Conservation (phyloP, 2,329 filamentous ascomycete genomes). For the Pseudogymnoascus sp. region DNA sequence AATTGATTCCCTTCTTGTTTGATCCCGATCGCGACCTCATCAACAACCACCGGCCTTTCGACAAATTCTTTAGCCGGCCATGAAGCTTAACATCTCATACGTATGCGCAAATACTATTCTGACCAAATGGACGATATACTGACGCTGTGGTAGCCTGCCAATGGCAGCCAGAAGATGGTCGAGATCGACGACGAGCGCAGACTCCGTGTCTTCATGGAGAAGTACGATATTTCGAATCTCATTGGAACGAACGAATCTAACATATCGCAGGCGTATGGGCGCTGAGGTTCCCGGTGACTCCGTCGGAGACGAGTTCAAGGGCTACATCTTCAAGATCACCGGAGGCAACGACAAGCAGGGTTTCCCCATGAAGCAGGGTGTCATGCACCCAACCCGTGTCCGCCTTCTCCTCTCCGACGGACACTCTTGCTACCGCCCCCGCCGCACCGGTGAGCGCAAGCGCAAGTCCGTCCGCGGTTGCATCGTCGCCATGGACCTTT, state of each 20-base stretch:
- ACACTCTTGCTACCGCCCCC: slow-evolving; percentile 98
- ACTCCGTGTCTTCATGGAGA: slow-evolving; percentile 97
- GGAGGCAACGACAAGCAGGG: slow-evolving; percentile 99
- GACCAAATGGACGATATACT: slow-evolving; percentile 58
- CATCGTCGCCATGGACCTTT: slow-evolving; percentile 93
- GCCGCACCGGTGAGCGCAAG: slow-evolving; percentile 97
- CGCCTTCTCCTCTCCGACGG: slow-evolving; percentile 89
- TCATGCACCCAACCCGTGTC: slow-evolving; percentile 98
- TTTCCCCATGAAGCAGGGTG: slow-evolving; percentile 99
- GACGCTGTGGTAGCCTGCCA: slow-evolving; percentile 59
- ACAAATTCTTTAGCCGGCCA: slow-evolving; percentile 27
- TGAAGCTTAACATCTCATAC: slow-evolving; percentile 65
- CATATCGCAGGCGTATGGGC: slow-evolving; percentile 55
- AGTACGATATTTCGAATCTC: slow-evolving; percentile 59
- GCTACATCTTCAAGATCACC: slow-evolving; percentile 99
- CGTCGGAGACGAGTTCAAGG: slow-evolving; percentile 99
- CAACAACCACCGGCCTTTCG: slow-evolving; percentile 10
- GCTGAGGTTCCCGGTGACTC: slow-evolving; percentile 87
- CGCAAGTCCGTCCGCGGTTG: slow-evolving; percentile 98
- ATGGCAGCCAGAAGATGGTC: slow-evolving; percentile 99
- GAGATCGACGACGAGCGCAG: slow-evolving; percentile 99
- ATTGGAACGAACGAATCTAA: slow-evolving; percentile 19
- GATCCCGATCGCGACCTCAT: slow-evolving; percentile 11
- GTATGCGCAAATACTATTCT: slow-evolving; percentile 25
- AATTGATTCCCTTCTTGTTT: slow-evolving; percentile 10